These are phyloP conservation scores for Cladophialophora yegresii DNA, from an alignment of 2,329 filamentous ascomycete species.

Conservation along the genomic window DNA sequence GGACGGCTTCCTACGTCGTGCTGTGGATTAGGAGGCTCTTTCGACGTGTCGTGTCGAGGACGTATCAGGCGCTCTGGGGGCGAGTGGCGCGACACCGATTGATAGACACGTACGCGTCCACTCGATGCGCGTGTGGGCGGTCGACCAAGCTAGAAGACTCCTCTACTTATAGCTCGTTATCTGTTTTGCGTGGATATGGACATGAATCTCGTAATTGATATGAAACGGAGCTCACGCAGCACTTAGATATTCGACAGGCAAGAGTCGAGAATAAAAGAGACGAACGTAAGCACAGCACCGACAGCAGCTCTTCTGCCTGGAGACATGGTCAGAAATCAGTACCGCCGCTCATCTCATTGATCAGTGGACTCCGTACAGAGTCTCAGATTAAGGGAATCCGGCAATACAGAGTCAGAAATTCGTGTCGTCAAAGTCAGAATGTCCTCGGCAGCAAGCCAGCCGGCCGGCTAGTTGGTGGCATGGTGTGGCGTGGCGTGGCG, in stretches of 20 bases:
- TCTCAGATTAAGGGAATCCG: not conserved
- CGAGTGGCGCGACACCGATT: constrained; percentile 41
- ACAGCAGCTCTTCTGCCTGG: not conserved
- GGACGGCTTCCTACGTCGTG: not conserved
- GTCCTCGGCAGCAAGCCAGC: not conserved
- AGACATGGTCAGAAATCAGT: not conserved
- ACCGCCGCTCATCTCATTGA: not conserved
- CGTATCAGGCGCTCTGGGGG: constrained; percentile 50
- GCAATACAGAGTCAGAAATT: not conserved
- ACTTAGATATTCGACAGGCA: not conserved
- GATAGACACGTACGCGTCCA: constrained; percentile 15
- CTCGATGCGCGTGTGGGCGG: constrained; percentile 25
- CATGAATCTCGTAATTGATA: not conserved
- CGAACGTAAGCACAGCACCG: not conserved
- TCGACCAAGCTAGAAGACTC: constrained; percentile 26
- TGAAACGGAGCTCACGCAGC: not conserved
- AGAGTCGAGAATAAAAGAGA: not conserved
- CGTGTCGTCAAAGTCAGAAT: not conserved
- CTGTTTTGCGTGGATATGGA: not conserved
- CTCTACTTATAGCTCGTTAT: not conserved
- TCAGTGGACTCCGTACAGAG: not conserved
- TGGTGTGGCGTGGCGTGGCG: not conserved
- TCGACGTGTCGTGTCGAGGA: constrained; percentile 46
- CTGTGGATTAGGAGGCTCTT: too few species aligned
- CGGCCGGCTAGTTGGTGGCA: not conserved